A percentile compares a stretch with the other conserved stretches of the same genome.
These are phyloP conservation scores for Ascochyta clinopodiicola DNA, from an alignment of 2,329 filamentous ascomycete genomes.

Conservation along the genomic window DNA sequence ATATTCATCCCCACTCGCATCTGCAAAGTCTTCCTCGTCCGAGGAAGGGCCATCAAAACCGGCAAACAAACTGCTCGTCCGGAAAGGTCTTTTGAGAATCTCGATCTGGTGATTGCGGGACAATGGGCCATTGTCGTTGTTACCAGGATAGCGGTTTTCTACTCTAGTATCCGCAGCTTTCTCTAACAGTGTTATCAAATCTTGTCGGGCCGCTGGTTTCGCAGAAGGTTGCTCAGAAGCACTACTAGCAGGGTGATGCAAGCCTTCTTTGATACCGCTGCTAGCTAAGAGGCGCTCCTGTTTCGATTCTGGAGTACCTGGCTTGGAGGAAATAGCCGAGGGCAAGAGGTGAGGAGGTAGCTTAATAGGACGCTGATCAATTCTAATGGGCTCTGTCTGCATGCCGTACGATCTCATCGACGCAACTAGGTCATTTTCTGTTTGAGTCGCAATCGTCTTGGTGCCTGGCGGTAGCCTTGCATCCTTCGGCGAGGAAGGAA, in stretches of 20 bases:
- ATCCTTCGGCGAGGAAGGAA: conserved; percentile 76
- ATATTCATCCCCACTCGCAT: conserved; percentile 69
- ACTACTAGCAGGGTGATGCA: conserved; percentile 18
- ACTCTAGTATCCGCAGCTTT: conserved; percentile 45
- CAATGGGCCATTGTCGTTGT: conserved; percentile 80
- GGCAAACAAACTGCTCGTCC: conserved; percentile 85
- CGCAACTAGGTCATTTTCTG: conserved; percentile 60
- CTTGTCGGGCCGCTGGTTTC: conserved; percentile 35
- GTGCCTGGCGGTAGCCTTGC: conserved; percentile 80
- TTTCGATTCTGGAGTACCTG: conserved; percentile 48
- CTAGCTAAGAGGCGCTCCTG: conserved; percentile 13
- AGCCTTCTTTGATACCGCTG: conserved; percentile 23
- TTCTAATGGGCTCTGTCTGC: conserved; percentile 90
- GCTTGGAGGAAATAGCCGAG: conserved; percentile 70
- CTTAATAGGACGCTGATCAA: conserved; percentile 77
- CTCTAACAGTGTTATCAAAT: conserved; percentile 39
- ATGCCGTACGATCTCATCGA: conserved; percentile 64
- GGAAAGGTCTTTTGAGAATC: conserved; percentile 69
- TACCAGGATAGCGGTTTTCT: conserved; percentile 74
- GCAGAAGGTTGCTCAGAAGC: conserved; percentile 21
- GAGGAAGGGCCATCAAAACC: conserved; percentile 75
- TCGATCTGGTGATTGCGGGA: conserved; percentile 64
- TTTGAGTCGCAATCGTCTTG: conserved; percentile 85
- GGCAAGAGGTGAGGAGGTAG: conserved; percentile 81
- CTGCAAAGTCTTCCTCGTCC: conserved; percentile 64